Evolutionary conservation across 495 filamentous ascomycete genomes (phyloP).

Genomic region (Penicillium flavigenum): DNA sequence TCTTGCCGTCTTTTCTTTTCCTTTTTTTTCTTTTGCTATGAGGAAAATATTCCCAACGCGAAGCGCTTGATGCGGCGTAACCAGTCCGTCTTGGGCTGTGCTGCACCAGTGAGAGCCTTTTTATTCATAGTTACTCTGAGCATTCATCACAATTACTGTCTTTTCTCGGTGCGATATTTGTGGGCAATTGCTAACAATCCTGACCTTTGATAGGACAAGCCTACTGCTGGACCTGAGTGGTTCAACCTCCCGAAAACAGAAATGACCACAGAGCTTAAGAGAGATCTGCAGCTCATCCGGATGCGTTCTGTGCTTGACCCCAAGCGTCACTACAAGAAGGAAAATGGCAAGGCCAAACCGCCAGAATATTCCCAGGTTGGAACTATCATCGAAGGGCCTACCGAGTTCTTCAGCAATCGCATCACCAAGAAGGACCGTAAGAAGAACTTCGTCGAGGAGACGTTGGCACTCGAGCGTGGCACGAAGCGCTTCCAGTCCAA

Average conservation of each 20-base stretch:
- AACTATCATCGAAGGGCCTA: conserved; percentile 83
- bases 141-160: conserved; percentile 26
- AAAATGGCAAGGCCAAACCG: conserved; percentile 59
- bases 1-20: conserved; percentile 11
- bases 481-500: conserved; percentile 66
- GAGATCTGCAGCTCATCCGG: conserved; percentile 80
- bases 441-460: conserved; percentile 86
- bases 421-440: conserved; percentile 85
- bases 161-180: conserved; percentile 10
- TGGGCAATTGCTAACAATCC: conserved; percentile 29
- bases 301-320: conserved; percentile 89
- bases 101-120: conserved; percentile 71
- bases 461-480: conserved; percentile 63
- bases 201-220: conserved; percentile 48
- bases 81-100: conserved; percentile 73
- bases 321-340: conserved; percentile 90
- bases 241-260: conserved; percentile 82
- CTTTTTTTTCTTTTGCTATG: conserved; percentile 51
- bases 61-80: conserved; percentile 62
- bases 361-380: conserved; percentile 88
- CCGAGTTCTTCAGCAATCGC: conserved; percentile 77
- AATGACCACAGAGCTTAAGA: conserved; percentile 78
- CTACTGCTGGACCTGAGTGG: conserved; percentile 67
- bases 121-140: conserved; percentile 99
- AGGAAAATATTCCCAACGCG: conserved; percentile 65